These are phyloP conservation scores for Nissolia schottii DNA, from an alignment of 306 rosid species.

Conservation along the genomic window DNA sequence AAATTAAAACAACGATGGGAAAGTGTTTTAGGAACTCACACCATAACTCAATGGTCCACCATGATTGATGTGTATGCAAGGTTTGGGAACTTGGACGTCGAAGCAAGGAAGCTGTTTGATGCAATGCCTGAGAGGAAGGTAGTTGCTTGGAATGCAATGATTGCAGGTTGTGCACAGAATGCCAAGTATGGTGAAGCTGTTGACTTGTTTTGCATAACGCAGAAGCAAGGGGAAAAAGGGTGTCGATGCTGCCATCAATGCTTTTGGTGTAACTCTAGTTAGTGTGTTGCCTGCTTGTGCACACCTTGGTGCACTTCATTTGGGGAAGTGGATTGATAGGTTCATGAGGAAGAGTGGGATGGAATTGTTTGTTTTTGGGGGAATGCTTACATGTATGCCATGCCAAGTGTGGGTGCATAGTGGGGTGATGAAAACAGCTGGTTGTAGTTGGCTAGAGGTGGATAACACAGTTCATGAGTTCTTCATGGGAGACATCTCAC, in stretches of 20 bases:
- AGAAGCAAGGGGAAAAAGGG: not conserved
- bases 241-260: not conserved
- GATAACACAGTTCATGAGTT: slow-evolving; percentile 15
- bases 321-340: slow-evolving; percentile 6
- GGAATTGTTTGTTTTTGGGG: not conserved
- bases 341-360: slow-evolving; percentile 4
- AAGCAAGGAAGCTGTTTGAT: slow-evolving; percentile 7
- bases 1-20: too few species aligned
- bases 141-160: slow-evolving; percentile 14
- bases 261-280: slow-evolving; percentile 3
- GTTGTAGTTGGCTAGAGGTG: slow-evolving; percentile 11
- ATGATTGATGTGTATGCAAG: slow-evolving; percentile 15
- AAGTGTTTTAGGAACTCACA: too few species aligned
- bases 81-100: not conserved
- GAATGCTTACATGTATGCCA: too few species aligned
- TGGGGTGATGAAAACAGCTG: not conserved
- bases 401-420: slow-evolving; percentile 8
- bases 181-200: not conserved
- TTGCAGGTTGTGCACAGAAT: slow-evolving; percentile 1
- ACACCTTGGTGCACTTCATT: slow-evolving; percentile 9
- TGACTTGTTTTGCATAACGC: slow-evolving; percentile 1
- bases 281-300: slow-evolving; percentile 8
- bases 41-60: slow-evolving; percentile 2
- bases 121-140: slow-evolving; percentile 5
- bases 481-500: slow-evolving; percentile 16